Evolutionary conservation across 164 flowering plant species (phyloP).

Genomic region (Annona squamosa): DNA sequence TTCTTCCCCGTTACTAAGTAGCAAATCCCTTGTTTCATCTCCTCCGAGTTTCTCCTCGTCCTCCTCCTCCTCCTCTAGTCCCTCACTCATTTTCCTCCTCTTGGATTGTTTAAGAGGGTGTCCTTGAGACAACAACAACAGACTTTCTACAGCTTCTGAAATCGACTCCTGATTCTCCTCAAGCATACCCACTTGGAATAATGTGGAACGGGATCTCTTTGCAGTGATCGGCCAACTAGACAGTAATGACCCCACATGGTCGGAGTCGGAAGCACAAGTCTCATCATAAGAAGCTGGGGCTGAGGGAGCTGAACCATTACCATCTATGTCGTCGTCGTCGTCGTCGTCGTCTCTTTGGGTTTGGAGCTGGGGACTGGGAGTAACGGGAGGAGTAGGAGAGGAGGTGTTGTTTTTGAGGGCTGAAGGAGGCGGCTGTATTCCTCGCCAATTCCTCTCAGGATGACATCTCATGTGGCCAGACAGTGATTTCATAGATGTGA

Average conservation of each 20-base stretch:
- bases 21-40: background rate
- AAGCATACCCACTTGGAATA: too few species aligned
- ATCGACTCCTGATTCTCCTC: slow-evolving; percentile 9
- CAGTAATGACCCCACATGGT: background rate
- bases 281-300: background rate
- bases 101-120: background rate
- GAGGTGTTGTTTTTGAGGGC: slow-evolving; percentile 10
- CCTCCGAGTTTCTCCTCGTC: background rate
- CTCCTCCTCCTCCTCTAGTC: slow-evolving; percentile 2
- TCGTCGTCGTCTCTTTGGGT: too few species aligned
- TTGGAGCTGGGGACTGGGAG: background rate
- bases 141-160: slow-evolving; percentile 15
- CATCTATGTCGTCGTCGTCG: too few species aligned
- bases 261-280: background rate
- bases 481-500: slow-evolving; percentile 46
- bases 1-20: background rate
- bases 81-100: slow-evolving; percentile 3
- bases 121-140: slow-evolving; percentile 20
- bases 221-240: slow-evolving; percentile 32
- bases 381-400: slow-evolving; percentile 15
- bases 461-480: slow-evolving; percentile 81
- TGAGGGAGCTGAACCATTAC: too few species aligned
- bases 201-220: slow-evolving; percentile 18
- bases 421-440: slow-evolving; percentile 41
- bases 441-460: slow-evolving; percentile 54